Conservation (phyloP, 805 yeast genomes). For the Ascoidea rubescens region DNA sequence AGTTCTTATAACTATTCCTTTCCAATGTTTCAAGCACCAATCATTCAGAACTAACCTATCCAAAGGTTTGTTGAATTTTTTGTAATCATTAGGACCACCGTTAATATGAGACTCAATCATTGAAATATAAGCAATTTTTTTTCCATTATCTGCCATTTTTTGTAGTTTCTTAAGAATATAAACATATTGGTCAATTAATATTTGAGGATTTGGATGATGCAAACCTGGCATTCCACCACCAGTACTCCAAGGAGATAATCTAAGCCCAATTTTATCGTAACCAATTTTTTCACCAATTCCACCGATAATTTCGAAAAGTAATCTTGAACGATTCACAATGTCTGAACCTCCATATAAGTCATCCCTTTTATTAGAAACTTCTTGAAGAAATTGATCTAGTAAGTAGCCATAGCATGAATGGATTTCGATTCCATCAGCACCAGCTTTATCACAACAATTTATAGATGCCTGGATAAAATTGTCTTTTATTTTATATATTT, state of each 20-base stretch:
- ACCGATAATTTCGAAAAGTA: not conserved
- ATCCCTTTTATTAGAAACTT: not conserved
- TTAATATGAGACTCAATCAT: not conserved
- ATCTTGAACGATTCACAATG: not conserved
- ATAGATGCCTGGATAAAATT: not conserved
- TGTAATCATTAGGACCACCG: not conserved
- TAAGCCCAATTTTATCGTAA: not conserved
- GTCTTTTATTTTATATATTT: too few species aligned
- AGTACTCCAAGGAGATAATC: not conserved
- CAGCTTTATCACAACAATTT: not conserved
- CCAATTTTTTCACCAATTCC: not conserved
- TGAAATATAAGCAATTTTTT: not conserved
- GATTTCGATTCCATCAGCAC: not conserved
- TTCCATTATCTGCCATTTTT: not conserved
- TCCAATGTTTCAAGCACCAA: not conserved
- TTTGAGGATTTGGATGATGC: not conserved
- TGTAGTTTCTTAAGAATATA: not conserved
- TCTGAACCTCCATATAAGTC: not conserved
- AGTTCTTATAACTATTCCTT: not conserved
- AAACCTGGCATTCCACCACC: not conserved
- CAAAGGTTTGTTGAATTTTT: not conserved
- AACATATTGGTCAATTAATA: too few species aligned
- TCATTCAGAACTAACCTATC: not conserved
- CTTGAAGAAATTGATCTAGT: too few species aligned
- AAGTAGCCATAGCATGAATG: not conserved